These are phyloP conservation scores for Crataegus laevigata DNA, from an alignment of 306 rosid species.

Conservation along the genomic window DNA sequence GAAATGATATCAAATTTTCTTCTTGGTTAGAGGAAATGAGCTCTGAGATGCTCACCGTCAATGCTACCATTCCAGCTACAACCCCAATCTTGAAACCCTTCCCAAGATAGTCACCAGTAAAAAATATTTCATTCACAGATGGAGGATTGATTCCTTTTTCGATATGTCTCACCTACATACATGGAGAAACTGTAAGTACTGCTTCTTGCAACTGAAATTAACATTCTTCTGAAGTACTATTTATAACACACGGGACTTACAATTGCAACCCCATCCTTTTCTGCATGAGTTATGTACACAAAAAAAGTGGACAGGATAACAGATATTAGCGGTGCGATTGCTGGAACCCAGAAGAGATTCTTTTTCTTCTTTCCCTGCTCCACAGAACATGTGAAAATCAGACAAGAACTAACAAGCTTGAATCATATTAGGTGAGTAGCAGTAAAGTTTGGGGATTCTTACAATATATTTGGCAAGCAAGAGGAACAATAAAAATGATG, in stretches of 20 bases:
- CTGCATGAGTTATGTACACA: conserved; percentile 87
- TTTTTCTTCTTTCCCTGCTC: conserved; percentile 81
- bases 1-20: conserved; percentile 1
- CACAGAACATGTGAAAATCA: conserved; percentile 22
- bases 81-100: conserved; percentile 75
- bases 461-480: conserved; percentile 69
- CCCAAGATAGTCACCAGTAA: conserved; percentile 55
- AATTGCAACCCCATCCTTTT: conserved; percentile 74
- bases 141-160: conserved; percentile 85
- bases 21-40: conserved; percentile 17
- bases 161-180: conserved; percentile 64
- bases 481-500: conserved; percentile 54
- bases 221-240: background rate
- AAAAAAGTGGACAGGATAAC: conserved; percentile 74
- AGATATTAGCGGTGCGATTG: conserved; percentile 85
- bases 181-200: conserved; percentile 5
- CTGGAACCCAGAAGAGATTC: conserved; percentile 84
- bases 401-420: conserved; percentile 11
- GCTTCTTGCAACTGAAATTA: background rate
- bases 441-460: conserved; percentile 22
- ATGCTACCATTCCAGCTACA: conserved; percentile 81
- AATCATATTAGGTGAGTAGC: background rate
- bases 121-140: conserved; percentile 56
- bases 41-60: conserved; percentile 56
- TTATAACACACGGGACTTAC: conserved; percentile 36